These are phyloP conservation scores for Naematelia encephala DNA, from an alignment of 768 basidiomycete genomes.

Conservation along the genomic window DNA sequence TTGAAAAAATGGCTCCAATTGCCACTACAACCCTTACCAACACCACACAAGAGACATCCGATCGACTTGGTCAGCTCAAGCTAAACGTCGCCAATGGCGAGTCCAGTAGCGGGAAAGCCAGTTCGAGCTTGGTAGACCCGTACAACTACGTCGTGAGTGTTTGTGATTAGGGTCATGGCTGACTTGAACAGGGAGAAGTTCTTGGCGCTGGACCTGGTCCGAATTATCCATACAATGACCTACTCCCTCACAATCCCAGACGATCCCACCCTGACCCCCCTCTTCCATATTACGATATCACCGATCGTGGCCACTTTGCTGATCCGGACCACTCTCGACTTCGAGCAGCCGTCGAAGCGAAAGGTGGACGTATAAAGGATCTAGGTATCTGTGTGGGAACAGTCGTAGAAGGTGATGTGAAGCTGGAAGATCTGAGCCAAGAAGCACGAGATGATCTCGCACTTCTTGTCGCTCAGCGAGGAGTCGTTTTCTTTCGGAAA, in stretches of 20 bases:
- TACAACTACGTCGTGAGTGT: conserved; percentile 45
- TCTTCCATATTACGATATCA: conserved; percentile 33
- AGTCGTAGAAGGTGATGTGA: conserved; percentile 41
- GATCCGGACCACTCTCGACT: conserved; percentile 36
- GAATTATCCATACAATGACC: conserved; percentile 36
- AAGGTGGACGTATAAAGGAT: conserved; percentile 43
- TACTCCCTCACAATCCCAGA: conserved; percentile 42
- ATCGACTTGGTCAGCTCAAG: neutral
- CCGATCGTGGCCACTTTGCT: conserved; percentile 43
- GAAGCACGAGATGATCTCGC: conserved; percentile 48
- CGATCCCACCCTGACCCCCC: conserved; percentile 34
- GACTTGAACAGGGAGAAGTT: conserved; percentile 30
- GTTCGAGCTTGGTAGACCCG: conserved; percentile 31
- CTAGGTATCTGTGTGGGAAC: conserved; percentile 41
- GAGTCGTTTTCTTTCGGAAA: conserved; percentile 49
- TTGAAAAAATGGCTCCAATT: neutral
- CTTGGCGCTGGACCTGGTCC: conserved; percentile 36
- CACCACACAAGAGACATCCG: neutral
- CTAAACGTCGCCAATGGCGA: neutral
- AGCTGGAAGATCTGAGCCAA: conserved; percentile 41
- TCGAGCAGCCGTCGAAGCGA: conserved; percentile 35
- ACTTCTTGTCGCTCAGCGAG: conserved; percentile 45
- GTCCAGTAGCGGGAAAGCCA: neutral
- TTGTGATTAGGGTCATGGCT: neutral
- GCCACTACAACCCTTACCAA: neutral